Conservation (phyloP, 192 early-diverging fungal genomes). For the Phlyctochytrium planicorne region DNA sequence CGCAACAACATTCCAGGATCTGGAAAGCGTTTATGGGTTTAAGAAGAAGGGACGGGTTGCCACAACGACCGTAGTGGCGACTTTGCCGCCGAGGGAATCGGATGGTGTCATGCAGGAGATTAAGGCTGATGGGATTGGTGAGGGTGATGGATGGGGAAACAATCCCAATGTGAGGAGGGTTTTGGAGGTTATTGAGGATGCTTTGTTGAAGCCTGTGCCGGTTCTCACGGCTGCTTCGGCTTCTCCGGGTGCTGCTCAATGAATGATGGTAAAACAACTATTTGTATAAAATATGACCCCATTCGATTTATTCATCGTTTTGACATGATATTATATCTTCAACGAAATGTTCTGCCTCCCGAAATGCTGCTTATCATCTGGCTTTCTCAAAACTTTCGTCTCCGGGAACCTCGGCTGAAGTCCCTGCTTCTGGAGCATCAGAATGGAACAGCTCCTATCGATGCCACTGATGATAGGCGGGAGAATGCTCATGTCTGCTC, state of each 20-base stretch:
- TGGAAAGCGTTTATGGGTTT: conserved; percentile 26
- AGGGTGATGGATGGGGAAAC: conserved; percentile 26
- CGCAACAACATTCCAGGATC: conserved; percentile 19
- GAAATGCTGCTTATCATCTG: too few relatives aligned
- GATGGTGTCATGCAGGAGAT: conserved; percentile 50
- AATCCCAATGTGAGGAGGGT: conserved; percentile 20
- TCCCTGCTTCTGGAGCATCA: neutral
- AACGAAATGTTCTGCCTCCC: too few relatives aligned
- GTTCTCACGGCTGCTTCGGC: neutral
- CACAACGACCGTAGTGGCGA: conserved; percentile 3
- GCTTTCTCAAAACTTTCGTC: too few relatives aligned
- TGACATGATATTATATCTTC: too few relatives aligned
- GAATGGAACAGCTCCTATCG: neutral
- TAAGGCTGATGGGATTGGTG: conserved; percentile 39
- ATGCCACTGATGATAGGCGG: conserved; percentile 1
- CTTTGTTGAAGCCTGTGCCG: conserved; percentile 38
- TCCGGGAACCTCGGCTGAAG: too few relatives aligned
- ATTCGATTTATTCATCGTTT: too few relatives aligned
- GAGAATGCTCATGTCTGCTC: too few relatives aligned
- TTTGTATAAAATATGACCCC: too few relatives aligned
- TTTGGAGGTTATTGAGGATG: conserved; percentile 45
- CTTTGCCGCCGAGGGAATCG: conserved; percentile 4
- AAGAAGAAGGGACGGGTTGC: conserved; percentile 8
- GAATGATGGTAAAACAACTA: too few relatives aligned
- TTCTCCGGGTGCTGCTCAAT: too few relatives aligned